Evolutionary conservation across 495 filamentous ascomycete genomes (phyloP).

Genomic region (Xylaria longipes): DNA sequence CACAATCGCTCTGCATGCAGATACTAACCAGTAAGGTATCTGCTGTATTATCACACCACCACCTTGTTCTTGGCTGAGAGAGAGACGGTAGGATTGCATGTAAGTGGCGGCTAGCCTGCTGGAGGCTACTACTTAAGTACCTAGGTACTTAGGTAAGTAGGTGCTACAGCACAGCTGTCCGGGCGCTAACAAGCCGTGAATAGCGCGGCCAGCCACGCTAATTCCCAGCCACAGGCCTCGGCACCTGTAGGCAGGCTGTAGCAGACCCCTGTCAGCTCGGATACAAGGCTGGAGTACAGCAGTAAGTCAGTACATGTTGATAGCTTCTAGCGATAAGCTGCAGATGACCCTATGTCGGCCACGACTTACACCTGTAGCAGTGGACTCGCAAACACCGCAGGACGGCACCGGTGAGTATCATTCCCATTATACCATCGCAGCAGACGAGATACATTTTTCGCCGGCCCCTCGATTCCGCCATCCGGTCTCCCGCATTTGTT

Average conservation of each 20-base stretch:
- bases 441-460: not conserved
- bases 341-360: not conserved
- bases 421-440: not conserved
- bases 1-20: not conserved
- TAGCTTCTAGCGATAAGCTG: constrained; percentile 7
- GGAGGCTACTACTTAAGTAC: not conserved
- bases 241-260: not conserved
- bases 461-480: not conserved
- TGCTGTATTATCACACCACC: not conserved
- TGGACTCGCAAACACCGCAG: constrained; percentile 19
- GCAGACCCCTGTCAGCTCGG: not conserved
- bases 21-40: not conserved
- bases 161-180: not conserved
- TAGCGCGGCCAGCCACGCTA: constrained; percentile 11
- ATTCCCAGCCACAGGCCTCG: constrained; percentile 17
- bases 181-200: constrained; percentile 1
- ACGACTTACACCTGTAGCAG: constrained; percentile 19
- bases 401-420: constrained; percentile 22
- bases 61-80: not conserved
- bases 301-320: constrained; percentile 9
- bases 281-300: constrained; percentile 18
- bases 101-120: not conserved
- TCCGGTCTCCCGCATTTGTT: not conserved
- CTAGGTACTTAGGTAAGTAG: not conserved
- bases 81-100: not conserved